These are phyloP conservation scores for Myxozyma neotropica DNA, from an alignment of 805 yeast genomes.

Conservation along the genomic window DNA sequence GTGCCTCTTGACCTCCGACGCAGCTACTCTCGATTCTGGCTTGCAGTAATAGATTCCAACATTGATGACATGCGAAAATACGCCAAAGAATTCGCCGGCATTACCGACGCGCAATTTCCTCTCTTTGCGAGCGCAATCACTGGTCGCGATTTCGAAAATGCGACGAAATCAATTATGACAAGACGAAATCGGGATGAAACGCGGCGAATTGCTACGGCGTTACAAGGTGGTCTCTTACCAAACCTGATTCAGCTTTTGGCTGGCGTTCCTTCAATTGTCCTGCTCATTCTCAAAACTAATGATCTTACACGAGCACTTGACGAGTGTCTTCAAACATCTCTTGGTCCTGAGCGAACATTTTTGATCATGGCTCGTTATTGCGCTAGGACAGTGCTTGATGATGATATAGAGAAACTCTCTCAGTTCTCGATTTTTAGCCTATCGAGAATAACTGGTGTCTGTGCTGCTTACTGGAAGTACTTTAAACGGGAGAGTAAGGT, in stretches of 20 bases:
- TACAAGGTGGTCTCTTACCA: slow-evolving; percentile 64
- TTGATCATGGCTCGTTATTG: slow-evolving; percentile 89
- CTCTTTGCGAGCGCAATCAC: slow-evolving; percentile 92
- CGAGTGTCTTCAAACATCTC: slow-evolving; percentile 75
- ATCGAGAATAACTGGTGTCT: background rate
- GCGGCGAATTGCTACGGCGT: slow-evolving; percentile 61
- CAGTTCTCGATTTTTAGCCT: background rate
- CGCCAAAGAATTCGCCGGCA: slow-evolving; percentile 77
- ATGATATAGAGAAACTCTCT: slow-evolving; percentile 38
- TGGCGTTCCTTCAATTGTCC: slow-evolving; percentile 79
- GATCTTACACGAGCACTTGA: slow-evolving; percentile 89
- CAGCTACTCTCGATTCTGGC: slow-evolving; percentile 90
- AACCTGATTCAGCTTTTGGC: slow-evolving; percentile 79
- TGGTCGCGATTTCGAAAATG: slow-evolving; percentile 83
- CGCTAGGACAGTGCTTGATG: slow-evolving; percentile 75
- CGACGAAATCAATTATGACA: slow-evolving; percentile 56
- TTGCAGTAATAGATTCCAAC: slow-evolving; percentile 76
- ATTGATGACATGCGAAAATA: slow-evolving; percentile 66
- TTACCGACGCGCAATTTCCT: slow-evolving; percentile 73
- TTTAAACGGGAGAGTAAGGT: slow-evolving; percentile 16
- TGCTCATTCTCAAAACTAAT: slow-evolving; percentile 87
- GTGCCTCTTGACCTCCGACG: slow-evolving; percentile 76
- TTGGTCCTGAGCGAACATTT: slow-evolving; percentile 87
- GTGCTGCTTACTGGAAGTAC: slow-evolving; percentile 12
- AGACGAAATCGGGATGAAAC: slow-evolving; percentile 65